Conservation (phyloP, 345 rosid genomes). For the Salix viminalis region DNA sequence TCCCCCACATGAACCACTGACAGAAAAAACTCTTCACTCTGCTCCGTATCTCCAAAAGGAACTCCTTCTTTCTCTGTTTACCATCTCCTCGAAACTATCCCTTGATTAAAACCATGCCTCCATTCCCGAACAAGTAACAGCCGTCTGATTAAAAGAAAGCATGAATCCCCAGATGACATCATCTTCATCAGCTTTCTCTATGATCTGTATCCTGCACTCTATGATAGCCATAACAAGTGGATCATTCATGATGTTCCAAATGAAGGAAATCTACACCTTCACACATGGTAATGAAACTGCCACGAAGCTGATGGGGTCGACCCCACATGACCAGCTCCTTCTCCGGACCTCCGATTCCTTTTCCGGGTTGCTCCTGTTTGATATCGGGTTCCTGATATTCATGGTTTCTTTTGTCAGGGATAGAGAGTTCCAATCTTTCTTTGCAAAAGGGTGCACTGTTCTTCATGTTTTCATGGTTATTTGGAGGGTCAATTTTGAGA, state of each 20-base stretch:
- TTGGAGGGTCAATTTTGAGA: constrained; percentile 72
- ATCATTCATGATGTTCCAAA: constrained; percentile 72
- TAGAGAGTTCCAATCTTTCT: constrained; percentile 69
- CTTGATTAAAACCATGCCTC: background rate
- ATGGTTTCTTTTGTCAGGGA: constrained; percentile 89
- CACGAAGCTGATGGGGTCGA: constrained; percentile 69
- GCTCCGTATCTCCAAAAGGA: background rate
- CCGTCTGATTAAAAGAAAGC: background rate
- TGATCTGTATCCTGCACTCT: constrained; percentile 73
- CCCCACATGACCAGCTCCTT: constrained; percentile 83
- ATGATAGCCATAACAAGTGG: constrained; percentile 70
- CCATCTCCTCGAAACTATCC: background rate
- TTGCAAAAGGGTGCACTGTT: constrained; percentile 71
- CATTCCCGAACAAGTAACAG: background rate
- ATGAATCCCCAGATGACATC: constrained; percentile 27
- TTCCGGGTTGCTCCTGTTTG: constrained; percentile 81
- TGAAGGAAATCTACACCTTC: constrained; percentile 56
- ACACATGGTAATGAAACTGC: constrained; percentile 57
- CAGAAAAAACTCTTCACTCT: background rate
- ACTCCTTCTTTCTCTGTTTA: background rate
- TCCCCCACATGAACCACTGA: background rate
- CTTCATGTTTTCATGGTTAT: constrained; percentile 66
- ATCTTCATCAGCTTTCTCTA: constrained; percentile 35
- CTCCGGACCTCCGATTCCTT: constrained; percentile 83
- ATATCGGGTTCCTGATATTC: constrained; percentile 61